These are phyloP conservation scores for Chalciporus sp. DNA, from an alignment of 1,284 basidiomycete genomes.

Conservation along the genomic window DNA sequence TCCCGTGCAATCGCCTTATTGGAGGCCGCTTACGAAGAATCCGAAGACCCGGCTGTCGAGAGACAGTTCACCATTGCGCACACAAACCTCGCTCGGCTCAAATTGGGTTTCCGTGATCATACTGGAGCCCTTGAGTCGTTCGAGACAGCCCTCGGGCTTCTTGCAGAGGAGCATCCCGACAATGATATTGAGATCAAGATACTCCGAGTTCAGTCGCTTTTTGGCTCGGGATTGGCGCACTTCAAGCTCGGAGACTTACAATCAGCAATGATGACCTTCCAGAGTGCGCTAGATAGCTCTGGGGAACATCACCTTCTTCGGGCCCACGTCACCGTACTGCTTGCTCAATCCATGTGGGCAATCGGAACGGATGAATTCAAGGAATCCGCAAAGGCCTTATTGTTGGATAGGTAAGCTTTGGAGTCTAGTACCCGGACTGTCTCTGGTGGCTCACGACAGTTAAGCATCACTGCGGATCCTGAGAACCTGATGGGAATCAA, in stretches of 20 bases:
- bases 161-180: conserved; percentile 44
- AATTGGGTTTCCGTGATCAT: conserved; percentile 62
- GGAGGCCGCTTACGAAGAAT: conserved; percentile 87
- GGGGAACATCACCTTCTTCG: conserved; percentile 51
- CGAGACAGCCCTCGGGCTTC: conserved; percentile 73
- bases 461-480: conserved; percentile 66
- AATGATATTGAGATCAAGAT: conserved; percentile 32
- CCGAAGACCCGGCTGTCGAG: conserved; percentile 80
- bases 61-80: conserved; percentile 82
- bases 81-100: conserved; percentile 79
- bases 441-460: conserved; percentile 16
- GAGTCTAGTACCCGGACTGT: not conserved
- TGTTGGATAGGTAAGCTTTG: conserved; percentile 77
- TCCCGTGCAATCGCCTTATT: conserved; percentile 72
- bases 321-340: conserved; percentile 74
- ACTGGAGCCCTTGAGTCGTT: conserved; percentile 69
- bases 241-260: conserved; percentile 70
- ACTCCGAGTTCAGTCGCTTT: conserved; percentile 66
- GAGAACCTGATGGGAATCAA: conserved; percentile 81
- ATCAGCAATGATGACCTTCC: conserved; percentile 65
- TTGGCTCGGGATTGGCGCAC: conserved; percentile 72
- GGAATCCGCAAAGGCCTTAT: conserved; percentile 77
- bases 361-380: conserved; percentile 73
- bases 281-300: conserved; percentile 63
- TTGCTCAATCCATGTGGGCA: conserved; percentile 84